These are phyloP conservation scores for Phycomyces blakesleeanus DNA, from an alignment of 192 early-diverging fungal species.

Conservation along the genomic window DNA sequence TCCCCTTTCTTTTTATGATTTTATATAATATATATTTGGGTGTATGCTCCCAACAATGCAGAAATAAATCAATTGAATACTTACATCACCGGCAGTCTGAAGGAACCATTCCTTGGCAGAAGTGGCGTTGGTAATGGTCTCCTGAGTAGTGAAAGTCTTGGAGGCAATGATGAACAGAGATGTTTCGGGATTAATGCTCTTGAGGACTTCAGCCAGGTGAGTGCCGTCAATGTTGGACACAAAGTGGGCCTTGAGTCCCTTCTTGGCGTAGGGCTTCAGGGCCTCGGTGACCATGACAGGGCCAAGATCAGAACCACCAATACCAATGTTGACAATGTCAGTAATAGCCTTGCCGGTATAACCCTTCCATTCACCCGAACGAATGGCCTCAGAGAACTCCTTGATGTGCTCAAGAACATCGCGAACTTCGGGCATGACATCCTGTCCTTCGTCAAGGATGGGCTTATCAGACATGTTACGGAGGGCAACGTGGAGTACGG, in stretches of 20 bases:
- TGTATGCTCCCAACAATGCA: too few species aligned
- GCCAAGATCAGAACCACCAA: conserved; percentile 96
- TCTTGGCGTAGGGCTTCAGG: conserved; percentile 85
- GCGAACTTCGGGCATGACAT: conserved; percentile 95
- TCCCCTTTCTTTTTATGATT: not conserved
- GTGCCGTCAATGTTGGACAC: conserved; percentile 98
- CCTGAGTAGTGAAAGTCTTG: conserved; percentile 99
- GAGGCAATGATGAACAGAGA: conserved; percentile 93
- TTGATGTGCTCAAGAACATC: conserved; percentile 93
- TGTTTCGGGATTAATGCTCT: conserved; percentile 80
- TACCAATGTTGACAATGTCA: conserved; percentile 97
- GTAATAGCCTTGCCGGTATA: conserved; percentile 94
- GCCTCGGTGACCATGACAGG: conserved; percentile 99
- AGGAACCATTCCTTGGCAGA: conserved; percentile 95
- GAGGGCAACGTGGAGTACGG: conserved; percentile 94
- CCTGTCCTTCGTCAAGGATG: conserved; percentile 81
- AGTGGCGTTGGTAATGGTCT: conserved; percentile 95
- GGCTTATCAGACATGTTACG: conserved; percentile 83
- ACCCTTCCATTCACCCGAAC: conserved; percentile 91
- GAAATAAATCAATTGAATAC: too few species aligned
- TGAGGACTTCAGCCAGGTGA: conserved; percentile 91
- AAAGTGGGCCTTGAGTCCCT: conserved; percentile 84
- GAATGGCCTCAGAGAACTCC: conserved; percentile 75
- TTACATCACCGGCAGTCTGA: conserved; percentile 75
- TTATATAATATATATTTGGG: not conserved